Base-by-base conservation (phyloP, 2,329 filamentous ascomycete species). In the Cytospora leucostoma region DNA sequence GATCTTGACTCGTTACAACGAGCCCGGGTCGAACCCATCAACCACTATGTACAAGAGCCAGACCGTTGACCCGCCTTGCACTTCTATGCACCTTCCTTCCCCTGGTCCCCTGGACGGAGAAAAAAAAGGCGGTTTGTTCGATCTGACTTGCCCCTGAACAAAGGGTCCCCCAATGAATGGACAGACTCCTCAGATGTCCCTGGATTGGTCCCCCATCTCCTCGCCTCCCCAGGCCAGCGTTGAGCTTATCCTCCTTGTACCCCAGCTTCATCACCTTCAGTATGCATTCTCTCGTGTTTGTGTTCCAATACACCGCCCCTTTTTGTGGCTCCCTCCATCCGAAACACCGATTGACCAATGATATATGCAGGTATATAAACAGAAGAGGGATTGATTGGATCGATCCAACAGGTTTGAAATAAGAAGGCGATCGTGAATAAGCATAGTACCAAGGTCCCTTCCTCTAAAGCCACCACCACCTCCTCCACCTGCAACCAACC, bases 341-440 rank as follows among this genome's bases (percentile, higher is more conserved):
- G 58, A 21, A 55, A 47, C 44, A 47, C 44, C 47, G 40, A 52
- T 35, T 37, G 32, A 53, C 59, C 51, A 55, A 56, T 53, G 49
- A 33, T 62, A 52, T 55, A 56, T 65, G 55, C 54, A 61, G 47
- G 47, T 64, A 57, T 61, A 61, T 57, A 61, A 59, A 37, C 52
- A 51, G 50, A 61, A 56, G 52, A 33, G 34, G n/a, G 33, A 44
- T 57, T 19, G n/a, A 49, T 27, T 19, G 40, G 37, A 56, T 27
- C 21, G 35, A 63, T 11, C 50, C 58, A 54, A 40, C 21, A 12
- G 34, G 27, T 13, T 32, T 44, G 21, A 55, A 54, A 4, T 27
- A 49, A 53, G 8, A 33, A 27, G 3, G 33, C n/a, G 34, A 19
- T 17, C n/a, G 27, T 2, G n/a, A n/a, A 19, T n/a, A 5, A 47